Evolutionary conservation across 208 protist genomes (phyloP).

Genomic region (Trypanosoma brucei): DNA sequence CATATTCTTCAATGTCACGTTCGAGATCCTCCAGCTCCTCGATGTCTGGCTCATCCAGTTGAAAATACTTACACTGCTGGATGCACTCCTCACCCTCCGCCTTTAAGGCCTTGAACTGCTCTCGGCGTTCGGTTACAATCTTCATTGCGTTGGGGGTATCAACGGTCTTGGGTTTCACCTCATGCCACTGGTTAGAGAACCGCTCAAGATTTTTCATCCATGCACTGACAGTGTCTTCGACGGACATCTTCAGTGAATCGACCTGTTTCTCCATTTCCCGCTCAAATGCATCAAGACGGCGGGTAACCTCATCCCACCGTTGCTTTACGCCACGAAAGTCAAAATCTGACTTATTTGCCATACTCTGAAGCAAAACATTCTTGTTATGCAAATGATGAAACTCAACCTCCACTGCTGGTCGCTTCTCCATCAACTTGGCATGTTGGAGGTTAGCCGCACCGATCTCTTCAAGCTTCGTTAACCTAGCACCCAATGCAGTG

Average conservation of each 20-base stretch:
- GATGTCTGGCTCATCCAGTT: slow-evolving; percentile 83
- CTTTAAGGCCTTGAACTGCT: slow-evolving; percentile 77
- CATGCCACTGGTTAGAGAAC: slow-evolving; percentile 91
- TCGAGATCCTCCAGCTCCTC: slow-evolving; percentile 68
- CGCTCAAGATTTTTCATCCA: slow-evolving; percentile 86
- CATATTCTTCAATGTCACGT: slow-evolving; percentile 83
- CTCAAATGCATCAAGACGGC: slow-evolving; percentile 90
- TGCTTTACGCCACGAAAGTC: slow-evolving; percentile 72
- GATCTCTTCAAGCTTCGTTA: slow-evolving; percentile 94
- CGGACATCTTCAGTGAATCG: slow-evolving; percentile 49
- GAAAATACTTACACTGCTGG: slow-evolving; percentile 91
- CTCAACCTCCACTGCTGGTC: slow-evolving; percentile 75
- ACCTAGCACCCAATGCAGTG: slow-evolving; percentile 67
- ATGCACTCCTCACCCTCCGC: slow-evolving; percentile 60
- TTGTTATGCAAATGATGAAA: slow-evolving; percentile 92
- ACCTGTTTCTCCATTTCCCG: slow-evolving; percentile 91
- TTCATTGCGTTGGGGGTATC: slow-evolving; percentile 61
- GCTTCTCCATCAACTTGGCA: slow-evolving; percentile 78
- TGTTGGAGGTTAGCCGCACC: slow-evolving; percentile 81
- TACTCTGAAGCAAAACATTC: slow-evolving; percentile 88
- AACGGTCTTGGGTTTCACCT: slow-evolving; percentile 91
- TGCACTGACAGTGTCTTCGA: slow-evolving; percentile 64
- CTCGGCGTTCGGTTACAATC: slow-evolving; percentile 76
- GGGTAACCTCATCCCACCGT: slow-evolving; percentile 76
- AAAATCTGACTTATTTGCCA: slow-evolving; percentile 69